A percentile compares a stretch with the other conserved stretches of the same genome.
These are phyloP conservation scores for Myochromella boudieri DNA, from an alignment of 768 basidiomycete genomes.

Conservation along the genomic window DNA sequence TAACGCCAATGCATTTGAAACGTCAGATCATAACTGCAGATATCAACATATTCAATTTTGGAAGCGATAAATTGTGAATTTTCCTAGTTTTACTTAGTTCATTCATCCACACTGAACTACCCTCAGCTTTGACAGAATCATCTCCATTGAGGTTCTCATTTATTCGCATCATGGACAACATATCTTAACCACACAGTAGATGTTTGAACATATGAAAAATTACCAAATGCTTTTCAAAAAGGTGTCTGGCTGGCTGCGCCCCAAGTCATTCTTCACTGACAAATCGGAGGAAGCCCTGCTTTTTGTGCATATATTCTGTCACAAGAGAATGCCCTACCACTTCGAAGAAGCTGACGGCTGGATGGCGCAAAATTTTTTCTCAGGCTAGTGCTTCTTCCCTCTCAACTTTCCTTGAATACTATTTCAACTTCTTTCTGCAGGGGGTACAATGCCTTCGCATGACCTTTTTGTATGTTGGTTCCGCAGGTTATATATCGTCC, in stretches of 20 bases:
- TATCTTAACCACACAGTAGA: conserved; percentile 29
- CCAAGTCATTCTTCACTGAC: conserved; percentile 24
- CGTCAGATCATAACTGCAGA: conserved; percentile 65
- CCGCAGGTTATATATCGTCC: not conserved
- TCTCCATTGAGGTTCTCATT: conserved; percentile 57
- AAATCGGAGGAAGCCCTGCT: conserved; percentile 45
- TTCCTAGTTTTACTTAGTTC: not conserved
- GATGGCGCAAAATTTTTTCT: conserved; percentile 77
- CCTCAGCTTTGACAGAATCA: conserved; percentile 65
- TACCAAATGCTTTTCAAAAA: conserved; percentile 62
- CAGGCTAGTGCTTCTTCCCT: conserved; percentile 32
- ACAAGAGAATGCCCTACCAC: conserved; percentile 61
- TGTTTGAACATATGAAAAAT: conserved; percentile 81
- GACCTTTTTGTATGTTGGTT: conserved; percentile 47
- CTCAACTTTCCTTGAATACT: not conserved
- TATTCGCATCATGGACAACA: not conserved
- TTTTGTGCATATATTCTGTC: conserved; percentile 75
- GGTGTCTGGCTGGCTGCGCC: conserved; percentile 63
- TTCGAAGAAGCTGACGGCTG: conserved; percentile 70
- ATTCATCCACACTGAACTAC: not conserved
- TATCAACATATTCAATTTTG: conserved; percentile 63
- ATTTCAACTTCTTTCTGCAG: conserved; percentile 22
- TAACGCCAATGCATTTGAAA: not conserved
- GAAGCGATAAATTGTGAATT: conserved; percentile 40
- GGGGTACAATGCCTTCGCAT: conserved; percentile 74